Evolutionary conservation across 2,329 filamentous ascomycete genomes (phyloP).

Genomic region (Penicillium occitanis): DNA sequence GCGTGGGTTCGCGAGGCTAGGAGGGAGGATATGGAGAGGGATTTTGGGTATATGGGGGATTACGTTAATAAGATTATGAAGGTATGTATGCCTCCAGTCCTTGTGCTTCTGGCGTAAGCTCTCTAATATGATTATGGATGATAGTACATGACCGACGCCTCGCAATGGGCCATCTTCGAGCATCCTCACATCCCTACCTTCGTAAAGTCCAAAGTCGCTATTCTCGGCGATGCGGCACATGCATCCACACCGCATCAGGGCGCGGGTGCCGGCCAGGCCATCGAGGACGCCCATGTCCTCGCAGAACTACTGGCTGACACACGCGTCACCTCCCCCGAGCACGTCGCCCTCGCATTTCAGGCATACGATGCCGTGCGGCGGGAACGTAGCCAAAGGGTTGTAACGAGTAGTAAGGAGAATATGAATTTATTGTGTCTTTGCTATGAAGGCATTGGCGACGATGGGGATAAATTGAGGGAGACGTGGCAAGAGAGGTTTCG

Average conservation of each 20-base stretch:
- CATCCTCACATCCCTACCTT: slow-evolving; percentile 35
- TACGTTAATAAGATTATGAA: slow-evolving; percentile 31
- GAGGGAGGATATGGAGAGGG: slow-evolving; percentile 32
- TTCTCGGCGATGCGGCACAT: slow-evolving; percentile 43
- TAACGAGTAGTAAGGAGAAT: slow-evolving; percentile 51
- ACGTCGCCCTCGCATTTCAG: slow-evolving; percentile 49
- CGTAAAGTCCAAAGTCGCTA: slow-evolving; percentile 29
- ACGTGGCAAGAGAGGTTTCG: slow-evolving; percentile 28
- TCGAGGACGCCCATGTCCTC: slow-evolving; percentile 36
- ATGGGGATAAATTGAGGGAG: slow-evolving; percentile 29
- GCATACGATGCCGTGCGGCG: slow-evolving; percentile 54
- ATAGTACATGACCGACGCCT: slow-evolving; percentile 21
- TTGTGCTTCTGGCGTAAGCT: neutral
- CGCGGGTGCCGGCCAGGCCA: slow-evolving; percentile 40
- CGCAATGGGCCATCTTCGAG: slow-evolving; percentile 41
- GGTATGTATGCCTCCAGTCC: slow-evolving; percentile 23
- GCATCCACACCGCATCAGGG: slow-evolving; percentile 41
- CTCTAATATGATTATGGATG: neutral
- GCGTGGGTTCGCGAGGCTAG: slow-evolving; percentile 33
- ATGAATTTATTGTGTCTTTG: slow-evolving; percentile 35
- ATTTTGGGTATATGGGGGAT: slow-evolving; percentile 31
- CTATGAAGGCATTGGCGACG: slow-evolving; percentile 30
- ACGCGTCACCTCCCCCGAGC: slow-evolving; percentile 29
- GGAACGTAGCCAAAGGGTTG: slow-evolving; percentile 51
- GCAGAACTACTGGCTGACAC: slow-evolving; percentile 49